Base-by-base conservation (phyloP, 208 protist species). In the Zelonia costaricensis region DNA sequence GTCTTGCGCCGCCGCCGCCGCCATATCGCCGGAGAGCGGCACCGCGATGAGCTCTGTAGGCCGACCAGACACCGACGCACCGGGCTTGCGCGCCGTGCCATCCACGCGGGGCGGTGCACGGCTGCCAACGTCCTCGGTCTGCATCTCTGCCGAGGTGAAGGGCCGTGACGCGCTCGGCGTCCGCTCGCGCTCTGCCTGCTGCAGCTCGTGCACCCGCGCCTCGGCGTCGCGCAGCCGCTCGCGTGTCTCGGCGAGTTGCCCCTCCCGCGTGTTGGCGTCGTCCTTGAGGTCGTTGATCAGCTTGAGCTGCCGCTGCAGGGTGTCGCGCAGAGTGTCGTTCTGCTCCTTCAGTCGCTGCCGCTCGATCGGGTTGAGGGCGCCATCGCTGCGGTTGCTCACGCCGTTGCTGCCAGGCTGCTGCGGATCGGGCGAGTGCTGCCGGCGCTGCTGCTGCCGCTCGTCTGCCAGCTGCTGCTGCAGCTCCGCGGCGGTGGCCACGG, bases 381-480 rank as follows among this genome's bases (percentile, higher is more conserved):
- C 15, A 13, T 51, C 30, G 18, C 40, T 57, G 23, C 36, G 20
- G 33, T 12, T 1, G 22, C 31, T 35, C 12, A 30, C n/a, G 31
- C 1, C n/a, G 39, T 15, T 64, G 39, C 55, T 69, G 36, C 30
- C 39, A 16, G 62, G 61, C 51, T 56, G 61, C 40, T 46, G 66
- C 23, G 53, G 66, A 42, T 73, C 57, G 1, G 67, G 56, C 18
- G 73, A 71, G n/a, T 69, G 51, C 35, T 64, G 35, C 44, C 55
- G 44, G 20, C 30, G 42, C 27, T 62, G 35, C 9, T 68, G 22
- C 33, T 53, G 27, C 56, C 49, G 47, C 23, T 39, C 30, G 40
- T 49, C 30, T 2, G 22, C 64, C 40, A 86, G 64, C 66, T 88
- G 63, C 56, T 69, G 58, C 74, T 77, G 56, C 39, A 77, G 57